phyloP scores from a whole-genome alignment of 331 rosid genomes.

The Malus hybrid region DNA sequence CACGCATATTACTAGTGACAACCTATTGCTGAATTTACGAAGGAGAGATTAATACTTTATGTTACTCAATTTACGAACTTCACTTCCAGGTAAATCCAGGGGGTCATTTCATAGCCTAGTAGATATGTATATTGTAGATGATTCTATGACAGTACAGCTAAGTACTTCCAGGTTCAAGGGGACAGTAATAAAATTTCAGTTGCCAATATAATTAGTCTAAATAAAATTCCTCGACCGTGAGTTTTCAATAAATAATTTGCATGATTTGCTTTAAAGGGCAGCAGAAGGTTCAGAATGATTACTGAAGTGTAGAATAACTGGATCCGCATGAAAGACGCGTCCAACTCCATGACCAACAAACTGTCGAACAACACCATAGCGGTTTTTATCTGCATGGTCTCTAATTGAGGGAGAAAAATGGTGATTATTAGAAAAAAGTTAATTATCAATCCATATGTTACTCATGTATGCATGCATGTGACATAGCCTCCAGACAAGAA shows the following conservation, averaged over 20 bases:
- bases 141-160: not conserved
- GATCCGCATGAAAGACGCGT: slow-evolving; percentile 85
- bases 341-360: slow-evolving; percentile 97
- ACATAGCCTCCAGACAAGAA: not conserved
- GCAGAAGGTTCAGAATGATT: slow-evolving; percentile 20
- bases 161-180: not conserved
- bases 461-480: not conserved
- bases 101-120: not conserved
- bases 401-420: slow-evolving; percentile 24
- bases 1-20: not conserved
- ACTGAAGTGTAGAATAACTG: slow-evolving; percentile 83
- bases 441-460: not conserved
- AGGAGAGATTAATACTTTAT: not conserved
- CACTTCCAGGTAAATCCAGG: not conserved
- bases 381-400: slow-evolving; percentile 77
- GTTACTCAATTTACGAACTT: not conserved
- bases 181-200: not conserved
- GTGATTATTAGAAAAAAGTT: slow-evolving; percentile 1
- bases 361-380: slow-evolving; percentile 70
- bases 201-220: not conserved
- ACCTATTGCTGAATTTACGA: not conserved
- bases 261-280: not conserved
- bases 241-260: not conserved
- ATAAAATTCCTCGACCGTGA: not conserved
- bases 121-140: not conserved